A percentile compares a stretch with the other conserved stretches of the same genome.
These are phyloP conservation scores for Cryphonectria carpinicola DNA, from an alignment of 2,329 filamentous ascomycete genomes.

Conservation along the genomic window DNA sequence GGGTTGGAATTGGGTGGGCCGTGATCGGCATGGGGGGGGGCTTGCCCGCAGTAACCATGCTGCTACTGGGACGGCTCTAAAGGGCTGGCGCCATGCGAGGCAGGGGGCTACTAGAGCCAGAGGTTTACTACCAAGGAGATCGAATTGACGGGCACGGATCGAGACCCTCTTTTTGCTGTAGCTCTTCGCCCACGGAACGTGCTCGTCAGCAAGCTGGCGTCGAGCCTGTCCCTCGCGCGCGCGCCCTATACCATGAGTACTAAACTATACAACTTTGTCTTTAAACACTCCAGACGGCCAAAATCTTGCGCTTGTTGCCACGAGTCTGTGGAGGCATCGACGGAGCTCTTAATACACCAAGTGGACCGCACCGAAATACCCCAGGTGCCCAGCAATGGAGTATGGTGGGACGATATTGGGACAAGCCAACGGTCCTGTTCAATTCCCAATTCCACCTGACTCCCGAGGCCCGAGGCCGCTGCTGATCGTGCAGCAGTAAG, in stretches of 20 bases:
- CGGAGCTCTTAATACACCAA: conserved; percentile 10
- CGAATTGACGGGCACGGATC: conserved; percentile 1
- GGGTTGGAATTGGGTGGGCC: conserved; percentile 14
- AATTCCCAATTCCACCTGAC: conserved; percentile 6
- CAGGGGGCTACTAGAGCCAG: background rate
- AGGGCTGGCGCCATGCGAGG: background rate
- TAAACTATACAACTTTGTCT: background rate
- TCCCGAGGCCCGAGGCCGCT: conserved; percentile 16
- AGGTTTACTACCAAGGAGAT: background rate
- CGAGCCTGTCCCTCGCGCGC: background rate
- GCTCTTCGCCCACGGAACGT: background rate
- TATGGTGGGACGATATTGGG: conserved; percentile 11
- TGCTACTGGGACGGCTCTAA: background rate
- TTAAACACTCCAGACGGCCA: background rate
- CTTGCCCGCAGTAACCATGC: conserved; percentile 9
- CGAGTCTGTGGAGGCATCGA: background rate
- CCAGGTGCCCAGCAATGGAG: conserved; percentile 5
- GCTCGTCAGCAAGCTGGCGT: background rate
- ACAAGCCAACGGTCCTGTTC: conserved; percentile 7
- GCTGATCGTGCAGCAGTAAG: background rate
- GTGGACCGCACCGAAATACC: conserved; percentile 4
- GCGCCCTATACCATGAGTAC: background rate
- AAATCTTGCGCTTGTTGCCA: background rate
- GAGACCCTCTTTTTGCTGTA: background rate
- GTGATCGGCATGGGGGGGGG: conserved; percentile 27